phyloP scores from a whole-genome alignment of 768 basidiomycete genomes.

The Dentipellis sp. region DNA sequence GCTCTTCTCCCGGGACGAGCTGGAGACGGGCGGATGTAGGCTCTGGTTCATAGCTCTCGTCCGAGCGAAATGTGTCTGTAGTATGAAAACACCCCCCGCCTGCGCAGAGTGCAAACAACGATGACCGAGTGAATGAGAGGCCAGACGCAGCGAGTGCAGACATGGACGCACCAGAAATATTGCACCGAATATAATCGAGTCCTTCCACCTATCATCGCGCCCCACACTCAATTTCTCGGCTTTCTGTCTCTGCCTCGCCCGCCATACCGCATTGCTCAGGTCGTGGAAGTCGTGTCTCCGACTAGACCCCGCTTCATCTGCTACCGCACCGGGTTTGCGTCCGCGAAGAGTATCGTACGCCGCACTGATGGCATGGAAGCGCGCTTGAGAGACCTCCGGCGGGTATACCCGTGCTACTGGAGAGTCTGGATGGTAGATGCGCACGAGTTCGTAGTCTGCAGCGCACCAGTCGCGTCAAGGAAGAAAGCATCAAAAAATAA shows the following conservation, averaged over 20 bases:
- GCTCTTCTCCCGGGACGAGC: neutral
- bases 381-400: slow-evolving; percentile 44
- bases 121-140: neutral
- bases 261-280: slow-evolving; percentile 30
- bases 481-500: neutral
- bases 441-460: slow-evolving; percentile 71
- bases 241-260: slow-evolving; percentile 23
- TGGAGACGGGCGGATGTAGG: neutral
- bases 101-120: neutral
- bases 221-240: slow-evolving; percentile 36
- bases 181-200: slow-evolving; percentile 47
- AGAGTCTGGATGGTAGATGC: slow-evolving; percentile 74
- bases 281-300: slow-evolving; percentile 15
- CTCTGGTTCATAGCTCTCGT: neutral
- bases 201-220: slow-evolving; percentile 60
- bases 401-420: slow-evolving; percentile 31
- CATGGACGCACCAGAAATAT: slow-evolving; percentile 35
- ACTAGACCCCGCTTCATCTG: slow-evolving; percentile 22
- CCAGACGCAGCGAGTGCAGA: neutral
- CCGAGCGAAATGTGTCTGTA: neutral
- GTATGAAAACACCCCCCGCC: neutral
- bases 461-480: neutral
- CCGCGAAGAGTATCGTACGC: slow-evolving; percentile 61
- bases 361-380: slow-evolving; percentile 58
- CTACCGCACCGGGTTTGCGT: slow-evolving; percentile 23